Conservation (phyloP, 148 eudicot species). For the Euryodendron excelsum region DNA sequence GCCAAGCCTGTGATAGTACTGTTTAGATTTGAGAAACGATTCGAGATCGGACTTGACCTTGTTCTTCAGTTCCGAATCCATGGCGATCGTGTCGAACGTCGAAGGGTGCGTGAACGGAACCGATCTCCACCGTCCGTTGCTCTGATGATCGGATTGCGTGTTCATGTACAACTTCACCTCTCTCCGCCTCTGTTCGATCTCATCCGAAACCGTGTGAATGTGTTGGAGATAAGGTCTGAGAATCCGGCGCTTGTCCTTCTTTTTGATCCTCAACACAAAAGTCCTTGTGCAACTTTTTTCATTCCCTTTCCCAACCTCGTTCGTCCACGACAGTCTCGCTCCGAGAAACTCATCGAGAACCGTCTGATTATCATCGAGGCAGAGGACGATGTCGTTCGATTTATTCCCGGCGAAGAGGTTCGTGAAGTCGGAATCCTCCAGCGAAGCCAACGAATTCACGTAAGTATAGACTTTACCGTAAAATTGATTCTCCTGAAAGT, state of each 20-base stretch:
- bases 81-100: slow-evolving; percentile 62
- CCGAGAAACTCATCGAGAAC: slow-evolving; percentile 63
- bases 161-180: slow-evolving; percentile 45
- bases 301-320: slow-evolving; percentile 22
- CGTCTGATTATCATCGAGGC: slow-evolving; percentile 54
- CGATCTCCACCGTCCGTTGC: slow-evolving; percentile 50
- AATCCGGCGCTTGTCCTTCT: slow-evolving; percentile 69
- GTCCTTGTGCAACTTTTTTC: background rate
- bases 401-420: slow-evolving; percentile 59
- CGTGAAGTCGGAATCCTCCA: slow-evolving; percentile 69
- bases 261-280: slow-evolving; percentile 53
- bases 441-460: slow-evolving; percentile 55
- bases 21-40: slow-evolving; percentile 58
- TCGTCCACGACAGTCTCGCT: slow-evolving; percentile 55
- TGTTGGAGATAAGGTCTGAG: slow-evolving; percentile 71
- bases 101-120: slow-evolving; percentile 76
- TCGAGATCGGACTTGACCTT: slow-evolving; percentile 68
- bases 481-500: slow-evolving; percentile 57
- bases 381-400: slow-evolving; percentile 49
- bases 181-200: slow-evolving; percentile 39
- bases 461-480: slow-evolving; percentile 55
- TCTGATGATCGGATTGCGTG: background rate
- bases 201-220: slow-evolving; percentile 60
- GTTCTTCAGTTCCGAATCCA: slow-evolving; percentile 65
- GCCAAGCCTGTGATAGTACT: slow-evolving; percentile 71